Conservation (phyloP, 352 stramenopile genomes). For the Phytopythium sindhum region DNA sequence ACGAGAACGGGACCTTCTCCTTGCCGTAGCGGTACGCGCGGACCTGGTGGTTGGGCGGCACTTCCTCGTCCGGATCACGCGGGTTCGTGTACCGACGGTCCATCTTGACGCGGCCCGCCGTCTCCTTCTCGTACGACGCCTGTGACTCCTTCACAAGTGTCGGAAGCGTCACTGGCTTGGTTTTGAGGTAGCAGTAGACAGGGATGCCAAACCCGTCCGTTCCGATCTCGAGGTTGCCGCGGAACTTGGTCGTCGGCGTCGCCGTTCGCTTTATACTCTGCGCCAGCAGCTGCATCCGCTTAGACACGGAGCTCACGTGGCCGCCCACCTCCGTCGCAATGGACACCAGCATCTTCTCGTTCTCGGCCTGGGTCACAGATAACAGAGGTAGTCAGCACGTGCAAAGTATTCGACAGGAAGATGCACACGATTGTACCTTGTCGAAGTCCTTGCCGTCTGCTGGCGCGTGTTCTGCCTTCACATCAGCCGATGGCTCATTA, state of each 20-base stretch:
- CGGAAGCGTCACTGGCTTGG: constrained; percentile 63
- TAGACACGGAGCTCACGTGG: constrained; percentile 63
- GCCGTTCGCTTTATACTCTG: constrained; percentile 81
- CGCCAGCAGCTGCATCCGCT: constrained; percentile 68
- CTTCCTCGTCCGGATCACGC: constrained; percentile 67
- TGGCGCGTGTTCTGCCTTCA: constrained; percentile 23
- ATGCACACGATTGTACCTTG: constrained; percentile 16
- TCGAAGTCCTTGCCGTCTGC: constrained; percentile 19
- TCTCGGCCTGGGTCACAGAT: constrained; percentile 34
- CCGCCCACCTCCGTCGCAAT: constrained; percentile 67
- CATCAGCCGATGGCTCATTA: constrained; percentile 1
- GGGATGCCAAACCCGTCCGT: constrained; percentile 51
- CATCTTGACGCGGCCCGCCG: constrained; percentile 60
- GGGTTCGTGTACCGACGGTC: constrained; percentile 68
- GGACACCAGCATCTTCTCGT: constrained; percentile 85
- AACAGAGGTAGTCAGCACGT: neutral
- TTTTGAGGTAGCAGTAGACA: constrained; percentile 78
- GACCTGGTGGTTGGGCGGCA: constrained; percentile 66
- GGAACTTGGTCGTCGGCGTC: constrained; percentile 71
- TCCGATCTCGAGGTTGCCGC: constrained; percentile 69
- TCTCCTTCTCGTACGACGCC: constrained; percentile 54
- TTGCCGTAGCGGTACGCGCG: constrained; percentile 78
- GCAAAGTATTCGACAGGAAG: neutral
- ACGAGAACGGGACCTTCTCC: constrained; percentile 80
- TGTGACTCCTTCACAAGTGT: constrained; percentile 75